These are phyloP conservation scores for Myriosclerotinia curreyana DNA, from an alignment of 2,329 filamentous ascomycete species.

Conservation along the genomic window DNA sequence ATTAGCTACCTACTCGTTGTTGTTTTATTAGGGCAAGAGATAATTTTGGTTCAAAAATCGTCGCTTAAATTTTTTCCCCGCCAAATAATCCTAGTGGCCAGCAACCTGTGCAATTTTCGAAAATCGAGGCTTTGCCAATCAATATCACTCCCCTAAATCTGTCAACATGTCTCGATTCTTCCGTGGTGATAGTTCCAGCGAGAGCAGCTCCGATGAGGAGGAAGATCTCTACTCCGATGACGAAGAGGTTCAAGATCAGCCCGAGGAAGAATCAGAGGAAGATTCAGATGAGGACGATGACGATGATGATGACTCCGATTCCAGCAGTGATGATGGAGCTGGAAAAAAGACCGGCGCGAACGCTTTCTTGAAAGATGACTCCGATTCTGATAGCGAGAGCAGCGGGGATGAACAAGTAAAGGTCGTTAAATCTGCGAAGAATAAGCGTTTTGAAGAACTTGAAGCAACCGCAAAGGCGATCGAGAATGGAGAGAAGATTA, in stretches of 20 bases:
- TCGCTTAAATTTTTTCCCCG: slow-evolving; percentile 24
- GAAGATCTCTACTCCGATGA: slow-evolving; percentile 87
- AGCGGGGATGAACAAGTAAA: slow-evolving; percentile 83
- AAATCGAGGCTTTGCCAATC: slow-evolving; percentile 8
- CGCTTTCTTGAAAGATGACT: slow-evolving; percentile 76
- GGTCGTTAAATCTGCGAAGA: slow-evolving; percentile 94
- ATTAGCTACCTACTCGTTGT: no score
- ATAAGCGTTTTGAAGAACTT: slow-evolving; percentile 93
- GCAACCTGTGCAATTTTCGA: background rate
- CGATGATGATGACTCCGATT: slow-evolving; percentile 45
- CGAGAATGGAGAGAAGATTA: slow-evolving; percentile 96
- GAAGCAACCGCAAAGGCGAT: slow-evolving; percentile 87
- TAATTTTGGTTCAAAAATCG: slow-evolving; percentile 15
- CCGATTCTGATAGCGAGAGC: slow-evolving; percentile 69
- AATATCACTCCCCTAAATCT: background rate
- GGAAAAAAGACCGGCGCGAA: slow-evolving; percentile 67
- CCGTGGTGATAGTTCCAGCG: slow-evolving; percentile 92
- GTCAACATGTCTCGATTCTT: slow-evolving; percentile 93
- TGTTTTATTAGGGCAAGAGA: slow-evolving; percentile 14
- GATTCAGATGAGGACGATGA: slow-evolving; percentile 51
- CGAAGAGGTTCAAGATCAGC: slow-evolving; percentile 56
- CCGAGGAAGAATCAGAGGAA: slow-evolving; percentile 46
- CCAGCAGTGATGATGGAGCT: slow-evolving; percentile 62
- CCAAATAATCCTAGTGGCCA: slow-evolving; percentile 18
- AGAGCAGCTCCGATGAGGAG: slow-evolving; percentile 89